Evolutionary conservation across 495 filamentous ascomycete species (phyloP), one percentile per base, ranked within the genome.

Genomic region (Elasticomyces elasticus): DNA sequence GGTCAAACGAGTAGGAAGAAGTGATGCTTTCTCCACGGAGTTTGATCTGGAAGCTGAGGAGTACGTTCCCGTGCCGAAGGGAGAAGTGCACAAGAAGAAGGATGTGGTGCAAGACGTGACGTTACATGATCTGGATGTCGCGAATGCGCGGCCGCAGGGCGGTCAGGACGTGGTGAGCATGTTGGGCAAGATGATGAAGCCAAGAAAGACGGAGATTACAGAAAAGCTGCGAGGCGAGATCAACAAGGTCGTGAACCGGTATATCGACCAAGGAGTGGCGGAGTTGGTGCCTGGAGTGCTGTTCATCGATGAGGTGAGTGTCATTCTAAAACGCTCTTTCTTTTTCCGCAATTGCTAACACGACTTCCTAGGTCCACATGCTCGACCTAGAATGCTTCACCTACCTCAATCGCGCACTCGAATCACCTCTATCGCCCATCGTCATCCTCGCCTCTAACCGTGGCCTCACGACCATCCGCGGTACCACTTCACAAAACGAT

Each of bases 101-200:
- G 92, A 98, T 72, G 91, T 97, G 52, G 92, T 98, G n/a, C 92
- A 98, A 67, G 92, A 97, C 65, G 92, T 98, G 52, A 94, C 90
- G 28, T 76, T 98, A 52, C 92, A 98, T 63, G 92, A 98, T 62
- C 73, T 98, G 44, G 92, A 98, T 66, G 88, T 95, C 59, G 92
- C 92, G 59, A 98, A 98, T 62, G 87, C 92, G 11, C 77, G 91
- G 54, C 94, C 92, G 12, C 76, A 95, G 74, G 91, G 92, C 28
- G 92, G 92, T 51, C 92, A 98, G 72, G 92, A 98, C 67, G 90
- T 98, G 52, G 95, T 98, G 90, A 94, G 87, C 69, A 96, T 98
- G 92, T 95, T 98, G 89, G 91, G 91, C 56, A 91, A 97, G 66
- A 74, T 98, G 58, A 95, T 94, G 86, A 96, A 95, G 76, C 92